Conservation (phyloP, 768 basidiomycete species). For the Russula griseocarnosa region DNA sequence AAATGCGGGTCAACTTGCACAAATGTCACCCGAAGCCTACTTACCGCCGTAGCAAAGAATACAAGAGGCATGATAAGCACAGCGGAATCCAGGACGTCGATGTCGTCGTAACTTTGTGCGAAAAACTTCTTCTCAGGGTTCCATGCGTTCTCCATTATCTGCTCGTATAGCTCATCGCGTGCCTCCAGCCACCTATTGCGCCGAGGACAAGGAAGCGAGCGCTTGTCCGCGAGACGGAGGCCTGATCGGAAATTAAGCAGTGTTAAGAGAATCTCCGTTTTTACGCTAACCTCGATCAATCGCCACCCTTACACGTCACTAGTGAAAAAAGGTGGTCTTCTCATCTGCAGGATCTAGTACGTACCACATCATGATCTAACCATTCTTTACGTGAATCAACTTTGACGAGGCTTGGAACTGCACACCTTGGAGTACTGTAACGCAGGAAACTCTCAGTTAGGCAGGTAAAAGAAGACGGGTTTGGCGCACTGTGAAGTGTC, state of each 20-base stretch:
- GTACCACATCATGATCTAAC: constrained; percentile 86
- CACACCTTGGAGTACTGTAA: constrained; percentile 73
- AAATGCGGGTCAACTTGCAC: not conserved
- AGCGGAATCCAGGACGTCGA: constrained; percentile 75
- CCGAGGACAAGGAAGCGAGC: constrained; percentile 81
- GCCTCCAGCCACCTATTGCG: constrained; percentile 66
- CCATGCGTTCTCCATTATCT: constrained; percentile 89
- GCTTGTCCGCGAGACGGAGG: constrained; percentile 89
- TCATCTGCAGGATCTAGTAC: constrained; percentile 27
- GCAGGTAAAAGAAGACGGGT: not conserved
- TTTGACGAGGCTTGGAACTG: not conserved
- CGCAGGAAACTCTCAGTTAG: not conserved
- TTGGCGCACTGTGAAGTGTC: constrained; percentile 72
- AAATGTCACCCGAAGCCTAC: constrained; percentile 31
- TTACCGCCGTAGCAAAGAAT: constrained; percentile 81
- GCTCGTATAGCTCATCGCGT: constrained; percentile 85
- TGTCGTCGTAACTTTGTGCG: constrained; percentile 89
- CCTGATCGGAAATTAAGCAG: constrained; percentile 38
- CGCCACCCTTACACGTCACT: constrained; percentile 63
- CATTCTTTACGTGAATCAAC: not conserved
- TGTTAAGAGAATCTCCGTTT: not conserved
- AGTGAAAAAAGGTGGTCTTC: constrained; percentile 4
- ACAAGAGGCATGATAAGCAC: constrained; percentile 90
- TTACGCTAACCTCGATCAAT: constrained; percentile 70
- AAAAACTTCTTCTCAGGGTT: constrained; percentile 66